A percentile compares a stretch with the other conserved stretches of the same genome.
These are phyloP conservation scores for Pestalotiopsis sp. DNA, from an alignment of 2,329 filamentous ascomycete species.

Conservation along the genomic window DNA sequence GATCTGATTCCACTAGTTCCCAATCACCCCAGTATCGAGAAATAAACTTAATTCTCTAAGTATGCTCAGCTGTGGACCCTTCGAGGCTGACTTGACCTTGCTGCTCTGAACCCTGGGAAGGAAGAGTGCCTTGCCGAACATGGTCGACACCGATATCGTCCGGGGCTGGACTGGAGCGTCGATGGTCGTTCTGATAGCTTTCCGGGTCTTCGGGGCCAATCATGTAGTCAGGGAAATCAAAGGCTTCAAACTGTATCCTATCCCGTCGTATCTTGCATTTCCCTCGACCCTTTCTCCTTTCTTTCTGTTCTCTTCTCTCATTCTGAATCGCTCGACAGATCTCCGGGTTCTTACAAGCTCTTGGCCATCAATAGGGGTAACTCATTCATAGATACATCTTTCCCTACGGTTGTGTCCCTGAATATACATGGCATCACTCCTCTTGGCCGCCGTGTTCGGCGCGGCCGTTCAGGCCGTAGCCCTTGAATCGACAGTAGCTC, in stretches of 20 bases:
- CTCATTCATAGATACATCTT: not conserved
- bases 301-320: not conserved
- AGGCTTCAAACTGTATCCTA: not conserved
- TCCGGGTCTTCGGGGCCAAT: not conserved
- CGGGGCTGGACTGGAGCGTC: no score
- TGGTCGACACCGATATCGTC: not conserved
- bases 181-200: not conserved
- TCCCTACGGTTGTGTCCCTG: not conserved
- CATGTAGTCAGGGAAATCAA: not conserved
- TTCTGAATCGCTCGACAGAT: not conserved
- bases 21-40: not conserved
- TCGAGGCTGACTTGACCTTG: not conserved
- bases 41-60: no score
- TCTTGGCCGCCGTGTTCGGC: slow-evolving; percentile 32
- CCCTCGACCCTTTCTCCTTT: not conserved
- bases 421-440: slow-evolving; percentile 21
- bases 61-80: no score
- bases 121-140: slow-evolving; percentile 6
- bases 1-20: not conserved
- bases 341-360: not conserved
- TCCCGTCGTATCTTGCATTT: not conserved
- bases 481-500: slow-evolving; percentile 32
- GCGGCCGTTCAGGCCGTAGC: slow-evolving; percentile 37
- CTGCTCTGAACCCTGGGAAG: not conserved
- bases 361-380: not conserved